Base-by-base conservation (phyloP, 1,284 basidiomycete genomes). In the Pascua sp. region DNA sequence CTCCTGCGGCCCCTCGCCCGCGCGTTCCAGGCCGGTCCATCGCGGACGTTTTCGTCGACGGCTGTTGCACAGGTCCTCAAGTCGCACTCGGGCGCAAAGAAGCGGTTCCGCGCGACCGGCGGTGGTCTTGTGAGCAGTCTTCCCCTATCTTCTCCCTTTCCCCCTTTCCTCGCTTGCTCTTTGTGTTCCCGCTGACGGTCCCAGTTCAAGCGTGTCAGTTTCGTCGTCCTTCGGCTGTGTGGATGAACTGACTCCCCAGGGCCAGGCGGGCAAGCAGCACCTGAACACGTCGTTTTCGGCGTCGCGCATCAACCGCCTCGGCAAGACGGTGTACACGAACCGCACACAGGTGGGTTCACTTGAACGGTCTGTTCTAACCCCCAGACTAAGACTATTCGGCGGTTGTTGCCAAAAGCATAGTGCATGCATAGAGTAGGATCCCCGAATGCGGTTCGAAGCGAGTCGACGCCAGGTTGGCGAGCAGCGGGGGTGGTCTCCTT, bases 211-310 rank as follows among this genome's bases (percentile, higher is more conserved):
- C 64, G 68, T 18, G 67, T 67, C 45, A 49, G 63, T 59, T 18
- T 18, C 38, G 7, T 49, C 13, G 1, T 4, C 45, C 11, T 5
- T 1, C 13, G 37, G 13, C 3, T n/a, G 2, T 9, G 10, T 37
- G 36, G 16, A 16, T 9, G 24, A 39, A 37, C 44, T 49, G 13
- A 53, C 39, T 8, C 15, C 7, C 15, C 58, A 67, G 66, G 61
- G 58, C 13, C 67, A 71, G 65, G 64, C 67, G 0, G 71, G 71
- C 13, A 73, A 73, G 61, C 53, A 62, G 38, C 71, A 73, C 60
- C 56, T 73, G 41, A 73, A 73, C 59, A 71, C 71, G 11, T 37
- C 51, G 13, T 67, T 69, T 59, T 65, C 69, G n/a, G 63, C 68
- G 8, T 49, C 56, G 17, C 57, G 62, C 38, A 70, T 73, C 62